These are phyloP conservation scores for Botrytis porri DNA, from an alignment of 2,329 filamentous ascomycete genomes.

Conservation along the genomic window DNA sequence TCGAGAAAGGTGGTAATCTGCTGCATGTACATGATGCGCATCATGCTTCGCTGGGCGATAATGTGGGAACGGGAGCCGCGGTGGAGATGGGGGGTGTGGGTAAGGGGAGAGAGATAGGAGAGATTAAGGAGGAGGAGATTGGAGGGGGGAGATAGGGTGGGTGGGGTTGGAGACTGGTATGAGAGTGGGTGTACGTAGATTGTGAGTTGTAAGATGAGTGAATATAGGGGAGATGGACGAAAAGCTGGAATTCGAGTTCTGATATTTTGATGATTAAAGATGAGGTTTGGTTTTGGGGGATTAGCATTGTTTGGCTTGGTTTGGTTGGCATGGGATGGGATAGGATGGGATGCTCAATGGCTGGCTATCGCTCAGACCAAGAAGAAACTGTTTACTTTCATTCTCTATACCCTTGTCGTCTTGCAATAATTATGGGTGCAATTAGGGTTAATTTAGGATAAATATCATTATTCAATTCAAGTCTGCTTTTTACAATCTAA, in stretches of 20 bases:
- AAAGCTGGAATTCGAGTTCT: neutral
- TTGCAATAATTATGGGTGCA: neutral
- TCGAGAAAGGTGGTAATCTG: neutral
- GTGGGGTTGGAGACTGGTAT: neutral
- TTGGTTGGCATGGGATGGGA: neutral
- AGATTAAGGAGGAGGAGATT: neutral
- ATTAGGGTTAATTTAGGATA: neutral
- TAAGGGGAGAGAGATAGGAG: too few relatives aligned
- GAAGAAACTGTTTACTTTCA: neutral
- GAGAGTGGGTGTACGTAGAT: neutral
- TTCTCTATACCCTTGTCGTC: neutral
- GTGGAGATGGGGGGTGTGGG: neutral
- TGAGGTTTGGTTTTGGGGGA: neutral
- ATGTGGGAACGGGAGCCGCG: too few relatives aligned
- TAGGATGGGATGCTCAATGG: neutral
- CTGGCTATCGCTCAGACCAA: neutral
- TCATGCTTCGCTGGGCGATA: neutral
- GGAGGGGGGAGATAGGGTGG: neutral
- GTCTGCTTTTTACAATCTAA: neutral
- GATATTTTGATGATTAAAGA: neutral
- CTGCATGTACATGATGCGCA: slow-evolving; percentile 11
- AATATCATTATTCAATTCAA: neutral
- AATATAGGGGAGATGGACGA: neutral
- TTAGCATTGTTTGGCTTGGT: neutral
- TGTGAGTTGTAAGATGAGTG: neutral